These are phyloP conservation scores for Potentilla sterilis DNA, from an alignment of 306 rosid genomes.

Conservation along the genomic window DNA sequence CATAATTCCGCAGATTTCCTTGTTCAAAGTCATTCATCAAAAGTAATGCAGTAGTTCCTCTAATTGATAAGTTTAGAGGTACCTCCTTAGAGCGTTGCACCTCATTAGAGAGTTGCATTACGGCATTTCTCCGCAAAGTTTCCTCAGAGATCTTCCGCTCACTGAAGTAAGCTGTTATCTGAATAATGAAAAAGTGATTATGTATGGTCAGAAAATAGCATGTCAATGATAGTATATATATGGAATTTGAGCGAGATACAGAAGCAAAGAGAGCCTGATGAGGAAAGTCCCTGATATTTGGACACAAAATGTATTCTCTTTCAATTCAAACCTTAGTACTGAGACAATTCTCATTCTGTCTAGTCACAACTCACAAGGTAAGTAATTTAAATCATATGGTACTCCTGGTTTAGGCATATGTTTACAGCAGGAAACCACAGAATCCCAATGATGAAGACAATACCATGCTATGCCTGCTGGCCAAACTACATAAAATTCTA, in stretches of 20 bases:
- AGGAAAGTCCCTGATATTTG: background rate
- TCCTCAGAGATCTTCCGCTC: conserved; percentile 73
- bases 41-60: background rate
- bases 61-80: conserved; percentile 16
- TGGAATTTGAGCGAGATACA: background rate
- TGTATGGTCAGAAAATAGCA: background rate
- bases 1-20: background rate
- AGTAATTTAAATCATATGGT: background rate
- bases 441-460: background rate
- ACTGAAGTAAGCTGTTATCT: conserved; percentile 65
- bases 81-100: conserved; percentile 62
- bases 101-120: conserved; percentile 52
- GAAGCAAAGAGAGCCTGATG: background rate
- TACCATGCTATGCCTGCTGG: background rate
- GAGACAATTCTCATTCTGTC: background rate
- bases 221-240: background rate
- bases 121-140: conserved; percentile 69
- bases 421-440: background rate
- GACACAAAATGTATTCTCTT: background rate
- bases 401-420: conserved; percentile 2
- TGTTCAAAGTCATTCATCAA: background rate
- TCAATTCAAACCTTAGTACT: background rate
- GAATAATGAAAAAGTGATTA: conserved; percentile 23
- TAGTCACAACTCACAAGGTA: background rate
- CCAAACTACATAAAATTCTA: background rate